These are phyloP conservation scores for Corymbia calophylla DNA, from an alignment of 441 rosid genomes.

Conservation along the genomic window DNA sequence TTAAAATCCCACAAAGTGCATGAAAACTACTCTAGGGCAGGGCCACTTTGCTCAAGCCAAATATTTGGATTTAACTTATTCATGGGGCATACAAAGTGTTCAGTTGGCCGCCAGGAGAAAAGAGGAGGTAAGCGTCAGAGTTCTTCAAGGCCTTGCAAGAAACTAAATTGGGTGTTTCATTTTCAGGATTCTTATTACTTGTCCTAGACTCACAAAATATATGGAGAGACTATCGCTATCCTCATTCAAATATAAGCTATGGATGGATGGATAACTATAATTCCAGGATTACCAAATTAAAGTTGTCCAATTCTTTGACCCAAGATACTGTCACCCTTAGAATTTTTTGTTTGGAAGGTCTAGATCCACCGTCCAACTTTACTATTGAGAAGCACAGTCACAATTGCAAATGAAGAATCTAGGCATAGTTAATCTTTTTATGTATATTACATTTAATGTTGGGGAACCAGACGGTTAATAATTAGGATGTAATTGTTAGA, in stretches of 20 bases:
- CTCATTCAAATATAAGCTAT: neutral
- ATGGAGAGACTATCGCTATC: neutral
- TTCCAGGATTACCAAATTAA: neutral
- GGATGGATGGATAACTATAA: neutral
- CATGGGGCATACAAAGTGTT: neutral
- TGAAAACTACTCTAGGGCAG: neutral
- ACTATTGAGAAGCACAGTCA: neutral
- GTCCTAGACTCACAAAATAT: neutral
- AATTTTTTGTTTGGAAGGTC: neutral
- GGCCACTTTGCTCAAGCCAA: neutral
- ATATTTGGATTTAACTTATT: neutral
- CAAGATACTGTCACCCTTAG: neutral
- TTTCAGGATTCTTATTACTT: neutral
- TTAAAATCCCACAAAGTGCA: neutral
- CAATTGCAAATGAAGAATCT: neutral
- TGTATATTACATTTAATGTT: neutral
- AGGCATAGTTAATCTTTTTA: neutral
- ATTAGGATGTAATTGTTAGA: neutral
- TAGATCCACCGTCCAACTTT: neutral
- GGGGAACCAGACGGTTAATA: neutral
- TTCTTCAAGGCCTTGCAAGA: neutral
- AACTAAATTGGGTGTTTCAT: neutral
- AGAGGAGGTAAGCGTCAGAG: too few relatives aligned
- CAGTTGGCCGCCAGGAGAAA: neutral
- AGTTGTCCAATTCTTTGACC: neutral